Evolutionary conservation across 1,284 basidiomycete genomes (phyloP).

Genomic region (Erythrobasidium hasegawianum): DNA sequence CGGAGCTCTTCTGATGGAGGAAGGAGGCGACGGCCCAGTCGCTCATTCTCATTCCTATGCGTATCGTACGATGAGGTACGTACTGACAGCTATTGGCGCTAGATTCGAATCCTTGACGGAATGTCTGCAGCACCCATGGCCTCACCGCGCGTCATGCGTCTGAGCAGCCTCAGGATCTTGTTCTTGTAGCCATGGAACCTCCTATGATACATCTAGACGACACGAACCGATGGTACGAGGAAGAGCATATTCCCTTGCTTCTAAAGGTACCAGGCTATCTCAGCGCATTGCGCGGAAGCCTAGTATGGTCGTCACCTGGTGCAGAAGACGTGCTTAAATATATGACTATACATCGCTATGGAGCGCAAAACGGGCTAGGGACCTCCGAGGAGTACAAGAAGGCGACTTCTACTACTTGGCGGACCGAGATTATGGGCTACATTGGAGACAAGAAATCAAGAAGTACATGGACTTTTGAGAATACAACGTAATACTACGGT

Average conservation of each 20-base stretch:
- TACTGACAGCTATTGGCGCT: neutral
- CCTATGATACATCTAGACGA: conserved; percentile 14
- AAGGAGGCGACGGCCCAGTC: conserved; percentile 31
- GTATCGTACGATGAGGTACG: conserved; percentile 6
- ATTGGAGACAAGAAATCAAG: neutral
- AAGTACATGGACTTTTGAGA: neutral
- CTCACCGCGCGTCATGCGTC: conserved; percentile 4
- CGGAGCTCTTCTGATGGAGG: conserved; percentile 7
- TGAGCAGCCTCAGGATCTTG: conserved; percentile 1
- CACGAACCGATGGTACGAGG: conserved; percentile 29
- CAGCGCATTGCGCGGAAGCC: neutral
- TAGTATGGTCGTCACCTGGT: neutral
- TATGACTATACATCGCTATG: conserved; percentile 9
- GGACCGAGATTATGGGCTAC: neutral
- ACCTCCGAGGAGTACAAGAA: neutral
- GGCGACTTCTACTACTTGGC: neutral
- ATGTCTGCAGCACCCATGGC: conserved; percentile 6
- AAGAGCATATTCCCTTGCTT: conserved; percentile 13
- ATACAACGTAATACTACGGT: no score
- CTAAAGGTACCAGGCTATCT: conserved; percentile 17
- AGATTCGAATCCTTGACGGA: neutral
- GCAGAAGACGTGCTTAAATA: conserved; percentile 16
- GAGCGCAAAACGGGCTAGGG: neutral
- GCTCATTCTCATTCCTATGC: conserved; percentile 11
- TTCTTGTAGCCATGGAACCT: conserved; percentile 5